phyloP scores from a whole-genome alignment of 1,284 basidiomycete genomes.

The Boletus mariae region DNA sequence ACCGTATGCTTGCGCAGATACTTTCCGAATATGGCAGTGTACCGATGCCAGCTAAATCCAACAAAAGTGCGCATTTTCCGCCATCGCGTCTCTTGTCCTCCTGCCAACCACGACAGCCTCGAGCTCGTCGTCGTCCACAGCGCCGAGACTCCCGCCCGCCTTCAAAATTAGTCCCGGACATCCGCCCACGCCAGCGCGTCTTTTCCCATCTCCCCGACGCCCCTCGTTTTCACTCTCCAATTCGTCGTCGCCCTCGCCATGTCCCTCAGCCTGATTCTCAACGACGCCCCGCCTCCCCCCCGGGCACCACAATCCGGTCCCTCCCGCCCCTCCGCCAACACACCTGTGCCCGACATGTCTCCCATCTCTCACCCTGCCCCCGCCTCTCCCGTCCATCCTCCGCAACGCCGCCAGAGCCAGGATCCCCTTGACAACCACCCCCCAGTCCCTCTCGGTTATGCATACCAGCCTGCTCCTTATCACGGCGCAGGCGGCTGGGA shows the following conservation, averaged over 20 bases:
- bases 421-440: constrained; percentile 33
- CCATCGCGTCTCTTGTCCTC: constrained; percentile 28
- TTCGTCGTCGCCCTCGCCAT: constrained; percentile 33
- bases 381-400: constrained; percentile 22
- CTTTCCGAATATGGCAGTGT: constrained; percentile 32
- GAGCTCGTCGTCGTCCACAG: not conserved
- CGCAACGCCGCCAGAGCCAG: constrained; percentile 27
- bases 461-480: constrained; percentile 36
- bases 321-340: constrained; percentile 20
- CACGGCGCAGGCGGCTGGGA: constrained; percentile 40
- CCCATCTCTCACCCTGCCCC: constrained; percentile 22
- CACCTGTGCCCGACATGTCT: constrained; percentile 28
- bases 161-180: not conserved
- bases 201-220: constrained; percentile 2
- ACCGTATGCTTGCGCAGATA: constrained; percentile 9
- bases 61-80: constrained; percentile 36
- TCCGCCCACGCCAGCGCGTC: constrained; percentile 2
- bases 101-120: constrained; percentile 20
- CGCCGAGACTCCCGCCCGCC: not conserved
- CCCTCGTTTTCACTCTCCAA: constrained; percentile 6
- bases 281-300: constrained; percentile 53
- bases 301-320: constrained; percentile 11
- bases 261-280: constrained; percentile 74
- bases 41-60: constrained; percentile 37
- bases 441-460: constrained; percentile 31